Percentiles rank a stretch among this genome's conserved stretches.
Evolutionary conservation across 2,329 filamentous ascomycete genomes (phyloP).

Genomic region (Sporothrix mexicana): DNA sequence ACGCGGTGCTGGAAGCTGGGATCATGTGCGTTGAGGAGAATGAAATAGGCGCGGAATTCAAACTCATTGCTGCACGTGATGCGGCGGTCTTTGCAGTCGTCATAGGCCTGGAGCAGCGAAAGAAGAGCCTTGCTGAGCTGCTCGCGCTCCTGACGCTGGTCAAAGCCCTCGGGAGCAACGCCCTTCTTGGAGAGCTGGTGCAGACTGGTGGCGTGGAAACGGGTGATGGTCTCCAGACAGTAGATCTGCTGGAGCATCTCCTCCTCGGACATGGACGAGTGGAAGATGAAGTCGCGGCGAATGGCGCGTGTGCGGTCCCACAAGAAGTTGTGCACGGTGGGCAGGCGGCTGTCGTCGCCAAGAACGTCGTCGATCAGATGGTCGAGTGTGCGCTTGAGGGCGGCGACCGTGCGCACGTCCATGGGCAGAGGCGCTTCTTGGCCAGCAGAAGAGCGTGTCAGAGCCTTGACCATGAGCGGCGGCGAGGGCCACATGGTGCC

Average conservation of each 20-base stretch:
- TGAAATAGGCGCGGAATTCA: slow-evolving; percentile 70
- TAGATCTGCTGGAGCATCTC: slow-evolving; percentile 66
- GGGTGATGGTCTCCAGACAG: slow-evolving; percentile 68
- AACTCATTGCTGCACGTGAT: slow-evolving; percentile 66
- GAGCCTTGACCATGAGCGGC: slow-evolving; percentile 67
- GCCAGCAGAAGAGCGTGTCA: slow-evolving; percentile 70
- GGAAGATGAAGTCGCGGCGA: slow-evolving; percentile 71
- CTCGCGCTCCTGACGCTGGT: slow-evolving; percentile 70
- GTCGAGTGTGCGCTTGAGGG: slow-evolving; percentile 64
- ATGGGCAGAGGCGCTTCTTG: slow-evolving; percentile 71
- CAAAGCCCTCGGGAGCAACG: slow-evolving; percentile 64
- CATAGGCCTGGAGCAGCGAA: slow-evolving; percentile 69
- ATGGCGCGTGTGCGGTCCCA: slow-evolving; percentile 73
- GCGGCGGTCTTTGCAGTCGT: slow-evolving; percentile 65
- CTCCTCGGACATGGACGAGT: slow-evolving; percentile 62
- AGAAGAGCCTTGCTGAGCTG: slow-evolving; percentile 69
- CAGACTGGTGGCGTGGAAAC: slow-evolving; percentile 69
- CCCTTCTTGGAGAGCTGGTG: slow-evolving; percentile 66
- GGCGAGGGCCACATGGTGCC: slow-evolving; percentile 56
- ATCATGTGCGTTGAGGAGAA: slow-evolving; percentile 66
- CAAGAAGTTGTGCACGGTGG: slow-evolving; percentile 65
- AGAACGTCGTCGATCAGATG: slow-evolving; percentile 68
- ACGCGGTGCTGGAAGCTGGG: slow-evolving; percentile 62
- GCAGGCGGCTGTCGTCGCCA: slow-evolving; percentile 58
- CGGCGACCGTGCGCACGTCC: slow-evolving; percentile 67